phyloP scores from a whole-genome alignment of 2,329 filamentous ascomycete genomes.

The Drechslerella coelobrocha region DNA sequence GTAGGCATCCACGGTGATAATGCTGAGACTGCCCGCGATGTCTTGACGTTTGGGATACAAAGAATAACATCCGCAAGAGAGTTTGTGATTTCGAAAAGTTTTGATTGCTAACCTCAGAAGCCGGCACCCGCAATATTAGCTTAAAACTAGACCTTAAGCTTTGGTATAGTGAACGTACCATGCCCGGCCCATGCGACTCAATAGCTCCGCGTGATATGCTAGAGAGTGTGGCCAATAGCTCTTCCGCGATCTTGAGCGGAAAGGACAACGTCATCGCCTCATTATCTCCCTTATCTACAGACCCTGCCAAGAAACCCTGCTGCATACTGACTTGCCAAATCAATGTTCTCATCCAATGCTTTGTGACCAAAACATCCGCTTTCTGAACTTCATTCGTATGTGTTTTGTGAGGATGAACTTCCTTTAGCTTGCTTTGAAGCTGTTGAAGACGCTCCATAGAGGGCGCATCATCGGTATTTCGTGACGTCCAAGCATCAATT shows the following conservation, averaged over 20 bases:
- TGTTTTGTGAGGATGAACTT: slow-evolving; percentile 37
- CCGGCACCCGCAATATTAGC: too few relatives aligned
- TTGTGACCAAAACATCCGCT: slow-evolving; percentile 41
- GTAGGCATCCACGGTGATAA: slow-evolving; percentile 21
- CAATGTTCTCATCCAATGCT: slow-evolving; percentile 50
- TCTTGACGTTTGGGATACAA: slow-evolving; percentile 40
- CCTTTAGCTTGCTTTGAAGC: slow-evolving; percentile 33
- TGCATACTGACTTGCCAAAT: slow-evolving; percentile 48
- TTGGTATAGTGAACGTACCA: too few relatives aligned
- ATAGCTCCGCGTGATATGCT: slow-evolving; percentile 39
- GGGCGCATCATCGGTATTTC: slow-evolving; percentile 38
- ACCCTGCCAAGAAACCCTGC: slow-evolving; percentile 35
- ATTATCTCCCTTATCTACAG: slow-evolving; percentile 21
- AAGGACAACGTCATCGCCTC: slow-evolving; percentile 45
- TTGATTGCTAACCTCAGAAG: slow-evolving; percentile 33
- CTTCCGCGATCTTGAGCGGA: slow-evolving; percentile 37
- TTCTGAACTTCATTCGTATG: slow-evolving; percentile 46
- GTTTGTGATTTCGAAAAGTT: slow-evolving; percentile 48
- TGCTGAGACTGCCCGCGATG: slow-evolving; percentile 1
- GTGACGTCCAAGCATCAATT: slow-evolving; percentile 46
- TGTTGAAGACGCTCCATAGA: slow-evolving; percentile 28
- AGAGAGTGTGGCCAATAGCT: slow-evolving; percentile 24
- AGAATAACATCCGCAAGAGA: slow-evolving; percentile 49
- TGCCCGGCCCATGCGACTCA: slow-evolving; percentile 44
- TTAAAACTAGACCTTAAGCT: too few relatives aligned